Percentiles rank a stretch among this genome's conserved stretches.
These are phyloP conservation scores for Penicillium concentricum DNA, from an alignment of 2,329 filamentous ascomycete species.

Conservation along the genomic window DNA sequence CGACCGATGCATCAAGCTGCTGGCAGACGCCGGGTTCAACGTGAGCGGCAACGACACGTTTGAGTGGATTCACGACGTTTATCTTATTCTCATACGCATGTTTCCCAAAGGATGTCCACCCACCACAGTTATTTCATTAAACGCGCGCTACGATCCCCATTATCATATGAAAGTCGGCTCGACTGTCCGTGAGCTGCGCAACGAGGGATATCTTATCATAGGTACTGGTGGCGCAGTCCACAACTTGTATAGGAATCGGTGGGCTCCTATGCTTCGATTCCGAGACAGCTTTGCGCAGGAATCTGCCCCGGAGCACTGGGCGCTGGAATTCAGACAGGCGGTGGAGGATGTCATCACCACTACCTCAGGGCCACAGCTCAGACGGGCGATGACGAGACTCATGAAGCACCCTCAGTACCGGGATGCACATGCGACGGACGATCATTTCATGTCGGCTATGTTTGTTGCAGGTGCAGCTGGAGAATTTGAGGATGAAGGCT, in stretches of 20 bases:
- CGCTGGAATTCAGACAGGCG: conserved; percentile 63
- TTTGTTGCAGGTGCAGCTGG: conserved; percentile 45
- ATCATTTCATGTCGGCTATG: conserved; percentile 63
- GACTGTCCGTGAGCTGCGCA: conserved; percentile 55
- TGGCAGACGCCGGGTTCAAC: conserved; percentile 55
- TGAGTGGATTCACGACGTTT: conserved; percentile 73
- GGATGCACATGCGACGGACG: conserved; percentile 65
- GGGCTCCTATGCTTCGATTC: conserved; percentile 63
- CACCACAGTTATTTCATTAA: conserved; percentile 60
- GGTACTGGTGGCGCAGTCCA: conserved; percentile 67
- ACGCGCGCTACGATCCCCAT: conserved; percentile 56
- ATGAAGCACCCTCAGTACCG: conserved; percentile 65
- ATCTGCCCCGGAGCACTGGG: conserved; percentile 55
- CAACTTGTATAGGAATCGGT: conserved; percentile 67
- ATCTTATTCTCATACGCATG: conserved; percentile 68
- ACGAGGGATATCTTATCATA: conserved; percentile 58
- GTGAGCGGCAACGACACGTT: conserved; percentile 55
- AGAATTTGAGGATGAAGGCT: neutral
- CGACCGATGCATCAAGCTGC: conserved; percentile 50
- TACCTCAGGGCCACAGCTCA: conserved; percentile 52
- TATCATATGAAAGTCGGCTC: conserved; percentile 59
- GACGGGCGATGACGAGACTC: conserved; percentile 55
- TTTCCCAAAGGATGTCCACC: conserved; percentile 64
- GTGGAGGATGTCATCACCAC: conserved; percentile 58
- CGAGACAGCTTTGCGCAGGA: conserved; percentile 61